phyloP scores from a whole-genome alignment of 1,284 basidiomycete genomes.

The Naganishia sp. region DNA sequence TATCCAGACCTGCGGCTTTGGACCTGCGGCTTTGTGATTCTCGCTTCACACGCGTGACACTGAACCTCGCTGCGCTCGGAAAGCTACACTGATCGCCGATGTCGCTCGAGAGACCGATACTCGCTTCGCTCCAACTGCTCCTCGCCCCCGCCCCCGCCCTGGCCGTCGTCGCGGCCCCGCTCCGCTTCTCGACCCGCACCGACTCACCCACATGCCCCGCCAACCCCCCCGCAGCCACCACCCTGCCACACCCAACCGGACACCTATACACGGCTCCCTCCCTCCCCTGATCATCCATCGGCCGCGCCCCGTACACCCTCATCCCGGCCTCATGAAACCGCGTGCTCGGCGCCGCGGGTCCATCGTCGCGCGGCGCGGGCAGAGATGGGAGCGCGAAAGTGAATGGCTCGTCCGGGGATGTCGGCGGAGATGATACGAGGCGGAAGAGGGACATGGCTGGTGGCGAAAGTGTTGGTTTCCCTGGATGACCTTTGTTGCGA shows the following conservation, averaged over 20 bases:
- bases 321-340: constrained; percentile 13
- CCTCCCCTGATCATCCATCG: constrained; percentile 26
- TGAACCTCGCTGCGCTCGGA: background rate
- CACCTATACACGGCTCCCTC: constrained; percentile 17
- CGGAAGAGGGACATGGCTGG: background rate
- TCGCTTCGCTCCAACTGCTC: background rate
- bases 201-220: constrained; percentile 24
- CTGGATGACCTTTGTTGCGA: too few species aligned
- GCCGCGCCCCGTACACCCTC: constrained; percentile 22
- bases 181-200: too few species aligned
- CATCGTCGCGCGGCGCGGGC: constrained; percentile 1
- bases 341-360: constrained; percentile 10
- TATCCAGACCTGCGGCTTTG: too few species aligned
- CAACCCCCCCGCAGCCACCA: constrained; percentile 24
- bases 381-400: constrained; percentile 1
- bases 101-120: background rate
- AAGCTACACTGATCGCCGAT: background rate
- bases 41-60: background rate
- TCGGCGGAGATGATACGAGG: constrained; percentile 1
- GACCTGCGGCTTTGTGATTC: too few species aligned
- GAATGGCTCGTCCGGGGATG: constrained; percentile 2
- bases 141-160: background rate
- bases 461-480: too few species aligned
- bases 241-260: constrained; percentile 19
- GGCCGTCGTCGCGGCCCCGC: background rate